phyloP scores from a whole-genome alignment of 805 yeast species.

The Metschnikowia rubicola region DNA sequence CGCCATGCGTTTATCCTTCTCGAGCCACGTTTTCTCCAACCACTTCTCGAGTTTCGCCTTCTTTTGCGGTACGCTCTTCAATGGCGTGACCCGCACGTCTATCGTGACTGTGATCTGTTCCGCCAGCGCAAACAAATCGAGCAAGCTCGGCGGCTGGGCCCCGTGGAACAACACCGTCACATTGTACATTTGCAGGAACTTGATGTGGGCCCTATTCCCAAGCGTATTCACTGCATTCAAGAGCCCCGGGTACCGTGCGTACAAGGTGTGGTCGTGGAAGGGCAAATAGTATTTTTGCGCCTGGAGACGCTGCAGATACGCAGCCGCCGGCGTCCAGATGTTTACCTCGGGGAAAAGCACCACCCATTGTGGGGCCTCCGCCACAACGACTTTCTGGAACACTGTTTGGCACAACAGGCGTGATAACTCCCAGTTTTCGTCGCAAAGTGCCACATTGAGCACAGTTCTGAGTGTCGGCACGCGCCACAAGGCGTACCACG shows the following conservation, averaged over 20 bases:
- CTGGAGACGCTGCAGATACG: slow-evolving; percentile 49
- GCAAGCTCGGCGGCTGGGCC: slow-evolving; percentile 26
- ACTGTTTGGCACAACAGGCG: slow-evolving; percentile 30
- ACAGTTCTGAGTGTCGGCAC: slow-evolving; percentile 54
- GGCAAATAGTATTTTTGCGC: slow-evolving; percentile 62
- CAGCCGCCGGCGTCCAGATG: slow-evolving; percentile 50
- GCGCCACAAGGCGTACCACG: slow-evolving; percentile 67
- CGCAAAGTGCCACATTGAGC: slow-evolving; percentile 48
- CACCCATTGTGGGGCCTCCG: slow-evolving; percentile 54
- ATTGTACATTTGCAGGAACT: slow-evolving; percentile 51
- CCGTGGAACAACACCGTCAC: slow-evolving; percentile 46
- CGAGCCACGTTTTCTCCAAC: slow-evolving; percentile 71
- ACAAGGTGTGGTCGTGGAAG: slow-evolving; percentile 54
- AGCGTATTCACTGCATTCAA: slow-evolving; percentile 46
- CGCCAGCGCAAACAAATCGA: slow-evolving; percentile 28
- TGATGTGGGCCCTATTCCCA: slow-evolving; percentile 27
- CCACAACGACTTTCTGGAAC: slow-evolving; percentile 34
- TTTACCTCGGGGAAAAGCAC: slow-evolving; percentile 85
- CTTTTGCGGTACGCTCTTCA: slow-evolving; percentile 49
- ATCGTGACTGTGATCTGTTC: slow-evolving; percentile 39
- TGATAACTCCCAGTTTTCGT: slow-evolving; percentile 69
- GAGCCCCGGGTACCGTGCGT: slow-evolving; percentile 71
- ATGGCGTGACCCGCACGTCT: slow-evolving; percentile 45
- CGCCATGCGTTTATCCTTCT: slow-evolving; percentile 50
- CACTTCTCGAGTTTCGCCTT: slow-evolving; percentile 63